These are phyloP conservation scores for Sclerotinia glacialis DNA, from an alignment of 2,329 filamentous ascomycete genomes.

Conservation along the genomic window DNA sequence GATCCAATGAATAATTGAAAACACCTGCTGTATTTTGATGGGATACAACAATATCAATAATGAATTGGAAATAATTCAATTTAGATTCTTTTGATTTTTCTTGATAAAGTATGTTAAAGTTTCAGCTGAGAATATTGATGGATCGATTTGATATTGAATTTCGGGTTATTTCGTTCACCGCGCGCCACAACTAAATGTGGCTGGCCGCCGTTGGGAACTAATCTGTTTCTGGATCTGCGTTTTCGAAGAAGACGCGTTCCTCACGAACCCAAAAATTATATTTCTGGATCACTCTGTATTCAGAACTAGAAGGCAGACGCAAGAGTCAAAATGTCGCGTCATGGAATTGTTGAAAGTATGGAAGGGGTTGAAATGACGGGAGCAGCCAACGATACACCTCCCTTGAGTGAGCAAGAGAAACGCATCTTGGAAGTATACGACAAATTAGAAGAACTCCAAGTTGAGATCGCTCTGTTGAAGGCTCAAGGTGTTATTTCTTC, in stretches of 20 bases:
- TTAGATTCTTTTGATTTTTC: too few relatives aligned
- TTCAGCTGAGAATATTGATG: neutral
- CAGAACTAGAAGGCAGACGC: neutral
- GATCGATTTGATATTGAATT: neutral
- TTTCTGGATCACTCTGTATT: neutral
- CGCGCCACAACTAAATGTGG: conserved; percentile 20
- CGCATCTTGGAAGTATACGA: conserved; percentile 68
- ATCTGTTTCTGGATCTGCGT: conserved; percentile 5
- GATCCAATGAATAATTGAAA: neutral
- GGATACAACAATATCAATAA: neutral
- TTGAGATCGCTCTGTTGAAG: conserved; percentile 67
- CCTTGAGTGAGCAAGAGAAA: conserved; percentile 64
- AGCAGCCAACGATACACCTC: conserved; percentile 39
- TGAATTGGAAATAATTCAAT: neutral
- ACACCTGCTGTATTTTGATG: neutral
- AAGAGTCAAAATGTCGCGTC: conserved; percentile 7
- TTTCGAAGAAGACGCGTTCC: conserved; percentile 1
- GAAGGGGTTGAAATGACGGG: conserved; percentile 33
- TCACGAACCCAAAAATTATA: neutral
- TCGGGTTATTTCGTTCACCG: neutral
- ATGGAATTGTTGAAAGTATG: conserved; percentile 28
- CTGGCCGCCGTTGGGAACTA: conserved; percentile 4
- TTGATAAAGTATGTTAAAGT: too few relatives aligned
- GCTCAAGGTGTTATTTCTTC: conserved; percentile 40
- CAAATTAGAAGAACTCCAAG: conserved; percentile 64